phyloP scores from a whole-genome alignment of 2,329 filamentous ascomycete genomes.

The Calonectria henricotiae region DNA sequence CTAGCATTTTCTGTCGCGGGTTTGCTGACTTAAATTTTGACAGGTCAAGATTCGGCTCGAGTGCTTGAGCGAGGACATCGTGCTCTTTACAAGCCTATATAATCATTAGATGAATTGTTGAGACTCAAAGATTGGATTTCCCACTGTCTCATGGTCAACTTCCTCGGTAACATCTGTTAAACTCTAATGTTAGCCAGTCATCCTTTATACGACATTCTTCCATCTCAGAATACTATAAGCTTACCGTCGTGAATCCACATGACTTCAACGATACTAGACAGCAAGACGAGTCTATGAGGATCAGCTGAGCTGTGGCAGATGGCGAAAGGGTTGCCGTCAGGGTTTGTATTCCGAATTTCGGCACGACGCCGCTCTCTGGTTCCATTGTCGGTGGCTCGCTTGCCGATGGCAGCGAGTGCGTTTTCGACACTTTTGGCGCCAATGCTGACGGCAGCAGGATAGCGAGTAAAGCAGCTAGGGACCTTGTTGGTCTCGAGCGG shows the following conservation, averaged over 20 bases:
- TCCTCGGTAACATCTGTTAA: background rate
- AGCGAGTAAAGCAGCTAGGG: background rate
- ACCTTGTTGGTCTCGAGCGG: background rate
- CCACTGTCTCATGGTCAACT: background rate
- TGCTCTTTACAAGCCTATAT: background rate
- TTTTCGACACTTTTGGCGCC: background rate
- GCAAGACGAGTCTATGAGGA: background rate
- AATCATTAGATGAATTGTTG: background rate
- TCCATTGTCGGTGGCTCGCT: background rate
- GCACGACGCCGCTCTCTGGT: background rate
- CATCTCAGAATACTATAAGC: background rate
- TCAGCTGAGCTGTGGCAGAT: conserved; percentile 3
- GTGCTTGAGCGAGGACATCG: background rate
- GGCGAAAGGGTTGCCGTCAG: background rate
- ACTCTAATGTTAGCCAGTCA: background rate
- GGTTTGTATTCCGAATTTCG: background rate
- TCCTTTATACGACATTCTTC: background rate
- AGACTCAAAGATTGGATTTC: background rate
- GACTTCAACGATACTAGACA: background rate
- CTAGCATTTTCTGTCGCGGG: background rate
- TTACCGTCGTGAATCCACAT: conserved; percentile 4
- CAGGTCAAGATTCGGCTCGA: background rate
- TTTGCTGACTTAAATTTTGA: background rate
- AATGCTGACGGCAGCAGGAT: background rate
- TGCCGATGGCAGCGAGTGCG: background rate